Base-by-base conservation (phyloP, 257 asterid species). In the Phtheirospermum japonicum region DNA sequence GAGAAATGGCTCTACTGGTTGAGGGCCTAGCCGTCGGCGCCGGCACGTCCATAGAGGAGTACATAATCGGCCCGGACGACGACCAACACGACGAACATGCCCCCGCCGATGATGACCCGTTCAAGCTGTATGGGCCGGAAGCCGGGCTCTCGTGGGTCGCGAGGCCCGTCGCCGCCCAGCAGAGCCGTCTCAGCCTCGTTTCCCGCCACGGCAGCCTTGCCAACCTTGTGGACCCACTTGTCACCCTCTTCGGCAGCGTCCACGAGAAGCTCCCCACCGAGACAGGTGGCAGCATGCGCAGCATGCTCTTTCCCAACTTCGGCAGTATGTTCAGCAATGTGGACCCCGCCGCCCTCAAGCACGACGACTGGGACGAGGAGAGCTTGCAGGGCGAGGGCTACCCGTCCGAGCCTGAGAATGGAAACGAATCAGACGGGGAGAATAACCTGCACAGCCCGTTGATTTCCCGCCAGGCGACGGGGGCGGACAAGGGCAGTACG, bases 261-360 rank as follows among this genome's bases (percentile, higher is more conserved):
- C 95, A 87, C 20, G 95, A 87, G 80, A 84, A 79, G 67, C 77
- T 87, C 17, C 86, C 90, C 1, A 23, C 28, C 0, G 90, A 77
- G 18, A 60, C 67, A 2, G 36, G 53, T 20, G 32, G 34, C 17
- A 84, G 93, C 64, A 82, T 79, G 83, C 73, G 90, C 39, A 87
- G 95, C 86, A 83, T 85, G 94, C 82, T 87, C 8, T 87, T 87
- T 73, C 95, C 95, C 14, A 84, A 80, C 73, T 84, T 87, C 4
- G 95, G 95, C 28, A 87, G 95, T 77, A 84, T 87, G 95, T 82
- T 87, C 76, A 87, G 95, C 73, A 65, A 80, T 0, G 80, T 75
- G 0, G 94, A 81, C 54, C 81, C 87, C 4, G 75, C 73, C n/a
- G 78, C 77, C n/a, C 63, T 59, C 20, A 80, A 75, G 45, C 28